Evolutionary conservation across 108 stramenopile species (phyloP).

Genomic region (Pseudonitzschia multiseries): DNA sequence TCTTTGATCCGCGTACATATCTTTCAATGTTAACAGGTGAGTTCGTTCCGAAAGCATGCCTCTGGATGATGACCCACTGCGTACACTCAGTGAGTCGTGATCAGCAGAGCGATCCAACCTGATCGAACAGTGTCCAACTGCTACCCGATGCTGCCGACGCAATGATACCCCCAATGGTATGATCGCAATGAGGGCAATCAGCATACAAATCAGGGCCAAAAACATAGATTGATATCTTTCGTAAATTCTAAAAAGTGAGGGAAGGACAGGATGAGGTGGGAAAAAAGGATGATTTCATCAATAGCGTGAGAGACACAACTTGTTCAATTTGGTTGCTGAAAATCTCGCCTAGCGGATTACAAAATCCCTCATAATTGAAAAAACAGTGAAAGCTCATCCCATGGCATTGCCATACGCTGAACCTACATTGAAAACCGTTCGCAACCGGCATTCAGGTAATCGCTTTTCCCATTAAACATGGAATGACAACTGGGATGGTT

Average conservation of each 20-base stretch:
- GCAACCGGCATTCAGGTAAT: background rate
- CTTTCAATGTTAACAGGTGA: slow-evolving; percentile 14
- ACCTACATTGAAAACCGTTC: slow-evolving; percentile 9
- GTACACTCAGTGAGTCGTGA: background rate
- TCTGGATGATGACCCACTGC: background rate
- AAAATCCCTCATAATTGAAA: background rate
- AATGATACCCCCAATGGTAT: slow-evolving; percentile 5
- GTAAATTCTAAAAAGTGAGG: background rate
- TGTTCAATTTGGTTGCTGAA: background rate
- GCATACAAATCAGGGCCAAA: background rate
- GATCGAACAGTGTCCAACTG: background rate
- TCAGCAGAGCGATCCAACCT: background rate
- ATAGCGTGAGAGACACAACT: background rate
- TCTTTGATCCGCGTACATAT: slow-evolving; percentile 4
- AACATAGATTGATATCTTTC: slow-evolving; percentile 5
- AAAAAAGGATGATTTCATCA: background rate
- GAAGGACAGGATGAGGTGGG: background rate
- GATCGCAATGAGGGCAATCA: slow-evolving; percentile 1
- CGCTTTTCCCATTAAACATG: background rate
- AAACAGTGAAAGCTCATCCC: too few species aligned
- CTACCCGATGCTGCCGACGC: background rate
- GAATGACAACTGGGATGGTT: slow-evolving; percentile 7
- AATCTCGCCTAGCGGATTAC: background rate
- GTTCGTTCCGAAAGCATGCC: slow-evolving; percentile 3
- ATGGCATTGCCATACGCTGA: background rate